Base-by-base conservation (phyloP, 805 yeast genomes). In the Saccharomycopsis babjevae region DNA sequence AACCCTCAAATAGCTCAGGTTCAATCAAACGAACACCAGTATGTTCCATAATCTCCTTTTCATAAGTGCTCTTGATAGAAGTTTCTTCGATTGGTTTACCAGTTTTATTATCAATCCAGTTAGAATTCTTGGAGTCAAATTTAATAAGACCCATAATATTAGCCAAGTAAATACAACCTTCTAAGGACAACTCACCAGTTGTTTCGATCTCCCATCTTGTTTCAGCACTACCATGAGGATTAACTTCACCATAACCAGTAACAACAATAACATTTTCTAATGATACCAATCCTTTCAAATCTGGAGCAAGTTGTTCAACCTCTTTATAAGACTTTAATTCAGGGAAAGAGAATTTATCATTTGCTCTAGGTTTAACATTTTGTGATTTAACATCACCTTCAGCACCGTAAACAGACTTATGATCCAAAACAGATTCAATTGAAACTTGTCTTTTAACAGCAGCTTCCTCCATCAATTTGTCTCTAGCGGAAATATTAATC, bases 151-250 rank as follows among this genome's bases (percentile, higher is more conserved):
- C 97, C 98, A 94, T 94, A 69, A 94, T 92, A 97, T 98, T 94
- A 57, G 99, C 98, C 96, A 94, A 92, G 79, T 94, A 99, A 72
- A 94, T 87, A 71, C 97, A 88, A 71, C 99, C 99, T 77, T 94
- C 99, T 68, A 94, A 79, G 10, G 97, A 92, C 77, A 94, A 94
- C 72, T 88, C 90, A 70, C 99, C 99, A 64, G 74, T 67, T 55
- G 97, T 89, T 78, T 94, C 99, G 96, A 94, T 94, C 77, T 94
- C 98, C 99, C 99, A 94, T 81, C 99, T 85, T 61, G 99, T 94
- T 82, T 98, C 88, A 43, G 99, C 77, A 74, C 92, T 91, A 83
- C 99, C 99, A 97, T 97, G 96, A 70, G 99, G 99, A 72, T 97
- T 96, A 68, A 94, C 98, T 78, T 94, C 99, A 66, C 97, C 80